phyloP scores from a whole-genome alignment of 1,139 yeast genomes.

The Entelexis paramagnoliae region DNA sequence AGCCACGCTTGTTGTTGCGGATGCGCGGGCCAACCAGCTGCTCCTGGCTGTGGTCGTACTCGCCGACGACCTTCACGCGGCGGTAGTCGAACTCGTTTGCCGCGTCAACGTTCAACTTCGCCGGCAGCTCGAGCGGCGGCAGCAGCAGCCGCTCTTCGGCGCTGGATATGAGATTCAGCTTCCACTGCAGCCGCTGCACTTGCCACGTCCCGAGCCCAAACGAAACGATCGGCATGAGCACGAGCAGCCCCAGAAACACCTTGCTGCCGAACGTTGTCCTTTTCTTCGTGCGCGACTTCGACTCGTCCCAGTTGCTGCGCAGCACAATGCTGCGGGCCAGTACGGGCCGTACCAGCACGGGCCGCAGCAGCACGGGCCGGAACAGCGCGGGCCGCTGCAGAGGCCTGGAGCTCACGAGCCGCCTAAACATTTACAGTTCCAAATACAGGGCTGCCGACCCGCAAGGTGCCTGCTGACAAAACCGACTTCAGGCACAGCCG shows the following conservation, averaged over 20 bases:
- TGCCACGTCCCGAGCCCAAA: slow-evolving; percentile 94
- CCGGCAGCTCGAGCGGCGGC: slow-evolving; percentile 63
- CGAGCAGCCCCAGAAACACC: slow-evolving; percentile 29
- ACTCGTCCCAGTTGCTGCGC: slow-evolving; percentile 22
- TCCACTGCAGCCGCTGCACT: slow-evolving; percentile 75
- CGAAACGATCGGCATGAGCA: slow-evolving; percentile 80
- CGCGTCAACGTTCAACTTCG: slow-evolving; percentile 30
- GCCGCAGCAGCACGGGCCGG: slow-evolving; percentile 20
- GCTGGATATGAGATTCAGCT: slow-evolving; percentile 66
- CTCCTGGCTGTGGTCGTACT: slow-evolving; percentile 74
- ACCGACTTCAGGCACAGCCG: too few species aligned
- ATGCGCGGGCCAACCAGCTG: slow-evolving; percentile 87
- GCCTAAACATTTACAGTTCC: neutral
- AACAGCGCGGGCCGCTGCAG: neutral
- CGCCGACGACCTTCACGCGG: slow-evolving; percentile 61
- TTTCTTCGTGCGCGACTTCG: slow-evolving; percentile 16
- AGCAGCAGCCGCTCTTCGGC: slow-evolving; percentile 73
- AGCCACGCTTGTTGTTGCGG: slow-evolving; percentile 67
- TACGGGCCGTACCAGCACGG: neutral
- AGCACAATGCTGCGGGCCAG: slow-evolving; percentile 15
- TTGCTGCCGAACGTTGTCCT: slow-evolving; percentile 6
- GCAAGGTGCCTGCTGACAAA: too few species aligned
- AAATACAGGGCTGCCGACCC: neutral
- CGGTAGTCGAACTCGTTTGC: slow-evolving; percentile 67
- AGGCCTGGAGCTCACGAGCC: slow-evolving; percentile 22